Conservation (phyloP, 495 filamentous ascomycete species). For the Jackrogersella minutella region DNA sequence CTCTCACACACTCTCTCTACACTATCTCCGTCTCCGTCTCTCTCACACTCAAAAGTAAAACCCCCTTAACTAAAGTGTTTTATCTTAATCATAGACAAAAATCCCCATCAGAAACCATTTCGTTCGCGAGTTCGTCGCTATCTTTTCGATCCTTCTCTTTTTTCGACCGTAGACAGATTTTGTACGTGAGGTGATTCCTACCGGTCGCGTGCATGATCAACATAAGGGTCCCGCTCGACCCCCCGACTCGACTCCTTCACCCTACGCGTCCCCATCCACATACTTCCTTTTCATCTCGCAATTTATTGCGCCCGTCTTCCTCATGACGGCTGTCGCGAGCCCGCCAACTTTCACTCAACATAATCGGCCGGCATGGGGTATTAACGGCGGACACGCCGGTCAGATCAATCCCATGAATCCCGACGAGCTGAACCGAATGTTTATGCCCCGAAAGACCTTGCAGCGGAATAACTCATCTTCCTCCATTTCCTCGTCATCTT, state of each 20-base stretch:
- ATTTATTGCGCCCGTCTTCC: slow-evolving; percentile 38
- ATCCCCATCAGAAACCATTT: slow-evolving; percentile 25
- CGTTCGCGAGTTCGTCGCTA: neutral
- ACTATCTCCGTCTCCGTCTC: too few relatives aligned
- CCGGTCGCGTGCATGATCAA: slow-evolving; percentile 39
- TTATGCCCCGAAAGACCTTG: slow-evolving; percentile 83
- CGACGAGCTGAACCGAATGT: slow-evolving; percentile 88
- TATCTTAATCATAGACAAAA: slow-evolving; percentile 25
- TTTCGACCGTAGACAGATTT: slow-evolving; percentile 10
- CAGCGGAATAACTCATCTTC: slow-evolving; percentile 90
- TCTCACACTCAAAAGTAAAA: too few relatives aligned
- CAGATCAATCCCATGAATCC: slow-evolving; percentile 79
- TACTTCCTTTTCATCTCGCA: slow-evolving; percentile 49
- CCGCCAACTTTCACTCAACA: slow-evolving; percentile 83
- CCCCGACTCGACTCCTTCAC: slow-evolving; percentile 34
- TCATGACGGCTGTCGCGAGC: slow-evolving; percentile 97
- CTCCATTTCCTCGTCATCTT: slow-evolving; percentile 74
- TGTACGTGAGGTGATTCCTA: slow-evolving; percentile 7
- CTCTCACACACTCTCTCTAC: too few relatives aligned
- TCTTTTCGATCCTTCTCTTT: slow-evolving; percentile 13
- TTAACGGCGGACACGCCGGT: slow-evolving; percentile 75
- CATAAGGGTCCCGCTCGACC: slow-evolving; percentile 28
- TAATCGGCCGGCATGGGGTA: slow-evolving; percentile 70
- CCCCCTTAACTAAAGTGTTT: slow-evolving; percentile 13
- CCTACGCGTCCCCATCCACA: slow-evolving; percentile 47